A percentile compares a stretch with the other conserved stretches of the same genome.
Evolutionary conservation across 257 asterid genomes (phyloP).

Genomic region (Lavandula angustifolia): DNA sequence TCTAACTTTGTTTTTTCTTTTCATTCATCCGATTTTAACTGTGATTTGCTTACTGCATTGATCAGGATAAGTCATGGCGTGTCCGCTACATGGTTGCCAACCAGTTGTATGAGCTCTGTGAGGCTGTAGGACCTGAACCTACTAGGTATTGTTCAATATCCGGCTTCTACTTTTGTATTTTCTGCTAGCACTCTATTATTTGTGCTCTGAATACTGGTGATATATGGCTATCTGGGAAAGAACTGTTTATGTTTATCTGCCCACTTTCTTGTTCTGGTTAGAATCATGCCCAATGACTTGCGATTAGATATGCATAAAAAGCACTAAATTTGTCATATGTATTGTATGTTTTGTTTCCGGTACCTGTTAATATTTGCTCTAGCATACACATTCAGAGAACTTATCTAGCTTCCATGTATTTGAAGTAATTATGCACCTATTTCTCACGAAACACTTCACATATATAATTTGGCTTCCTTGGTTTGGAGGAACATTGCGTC

Average conservation of each 20-base stretch:
- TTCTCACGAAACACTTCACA: not conserved
- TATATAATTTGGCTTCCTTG: not conserved
- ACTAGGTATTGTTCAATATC: conserved; percentile 61
- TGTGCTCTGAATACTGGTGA: not conserved
- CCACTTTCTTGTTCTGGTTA: not conserved
- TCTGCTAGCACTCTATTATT: not conserved
- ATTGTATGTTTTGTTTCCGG: too few species aligned
- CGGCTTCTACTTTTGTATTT: not conserved
- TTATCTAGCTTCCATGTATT: not conserved
- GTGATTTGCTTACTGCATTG: not conserved
- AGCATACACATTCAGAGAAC: not conserved
- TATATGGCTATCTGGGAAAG: not conserved
- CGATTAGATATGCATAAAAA: not conserved
- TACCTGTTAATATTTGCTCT: not conserved
- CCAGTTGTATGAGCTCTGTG: conserved; percentile 93
- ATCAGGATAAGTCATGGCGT: conserved; percentile 99
- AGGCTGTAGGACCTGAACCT: conserved; percentile 98
- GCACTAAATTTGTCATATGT: not conserved
- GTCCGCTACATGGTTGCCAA: conserved; percentile 99
- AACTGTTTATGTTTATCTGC: not conserved
- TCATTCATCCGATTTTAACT: not conserved
- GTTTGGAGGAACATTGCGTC: not conserved
- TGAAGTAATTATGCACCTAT: not conserved
- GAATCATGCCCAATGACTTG: not conserved
- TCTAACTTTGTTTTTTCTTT: not conserved